Percentiles rank a stretch among this genome's conserved stretches.
Evolutionary conservation across 2,329 filamentous ascomycete species (phyloP).

Genomic region (Aspergillus melleus): DNA sequence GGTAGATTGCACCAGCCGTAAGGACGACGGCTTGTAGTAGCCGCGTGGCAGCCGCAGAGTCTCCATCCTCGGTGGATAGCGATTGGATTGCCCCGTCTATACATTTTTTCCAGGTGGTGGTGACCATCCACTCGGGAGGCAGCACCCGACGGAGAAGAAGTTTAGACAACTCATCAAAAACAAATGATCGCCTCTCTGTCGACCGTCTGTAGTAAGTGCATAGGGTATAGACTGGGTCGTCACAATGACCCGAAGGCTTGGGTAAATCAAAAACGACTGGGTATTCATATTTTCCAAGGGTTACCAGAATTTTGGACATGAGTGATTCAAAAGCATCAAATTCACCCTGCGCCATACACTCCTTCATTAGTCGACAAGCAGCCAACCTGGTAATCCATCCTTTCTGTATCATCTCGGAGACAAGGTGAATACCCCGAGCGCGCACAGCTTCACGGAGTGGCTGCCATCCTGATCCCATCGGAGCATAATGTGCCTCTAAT

Average conservation of each 20-base stretch:
- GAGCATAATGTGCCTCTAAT: constrained; percentile 40
- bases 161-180: constrained; percentile 36
- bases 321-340: constrained; percentile 39
- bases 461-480: constrained; percentile 36
- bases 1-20: constrained; percentile 26
- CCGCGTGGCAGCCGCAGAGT: constrained; percentile 32
- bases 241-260: constrained; percentile 15
- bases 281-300: constrained; percentile 28
- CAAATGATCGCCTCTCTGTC: constrained; percentile 25
- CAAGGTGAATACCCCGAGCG: constrained; percentile 40
- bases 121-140: constrained; percentile 44
- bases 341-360: constrained; percentile 31
- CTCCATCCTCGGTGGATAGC: constrained; percentile 34
- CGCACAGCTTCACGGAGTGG: constrained; percentile 44
- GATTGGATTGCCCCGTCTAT: constrained; percentile 39
- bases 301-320: constrained; percentile 33
- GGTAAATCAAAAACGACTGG: constrained; percentile 28
- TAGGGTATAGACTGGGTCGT: constrained; percentile 33
- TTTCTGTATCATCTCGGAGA: constrained; percentile 38
- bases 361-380: constrained; percentile 34
- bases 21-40: constrained; percentile 36
- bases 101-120: constrained; percentile 36
- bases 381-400: constrained; percentile 36
- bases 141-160: constrained; percentile 34
- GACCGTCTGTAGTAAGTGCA: constrained; percentile 28